Conservation (phyloP, 2,329 filamentous ascomycete species). For the Magnaporthiopsis poae region DNA sequence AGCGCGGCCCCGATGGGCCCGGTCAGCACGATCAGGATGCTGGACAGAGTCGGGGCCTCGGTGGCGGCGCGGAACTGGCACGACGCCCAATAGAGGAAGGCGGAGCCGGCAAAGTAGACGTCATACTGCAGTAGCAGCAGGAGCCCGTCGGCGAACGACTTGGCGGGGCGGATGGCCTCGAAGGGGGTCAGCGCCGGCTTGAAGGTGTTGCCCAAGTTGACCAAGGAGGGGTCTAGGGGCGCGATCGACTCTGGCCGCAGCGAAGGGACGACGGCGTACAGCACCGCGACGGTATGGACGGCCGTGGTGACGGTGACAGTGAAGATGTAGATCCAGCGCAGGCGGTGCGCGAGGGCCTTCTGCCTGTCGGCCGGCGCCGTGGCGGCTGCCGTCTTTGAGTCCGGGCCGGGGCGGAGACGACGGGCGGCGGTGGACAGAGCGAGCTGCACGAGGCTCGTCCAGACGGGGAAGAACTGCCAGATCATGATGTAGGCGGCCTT, state of each 20-base stretch:
- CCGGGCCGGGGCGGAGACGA: not conserved
- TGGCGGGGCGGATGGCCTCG: not conserved
- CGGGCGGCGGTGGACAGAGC: constrained; percentile 1
- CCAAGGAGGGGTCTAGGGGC: not conserved
- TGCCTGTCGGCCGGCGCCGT: not conserved
- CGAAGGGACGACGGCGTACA: constrained; percentile 1
- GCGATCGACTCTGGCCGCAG: not conserved
- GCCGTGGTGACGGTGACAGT: not conserved
- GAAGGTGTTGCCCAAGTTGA: not conserved
- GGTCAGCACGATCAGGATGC: constrained; percentile 4
- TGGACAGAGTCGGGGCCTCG: not conserved
- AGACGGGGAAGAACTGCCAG: constrained; percentile 7
- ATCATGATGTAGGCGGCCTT: not conserved
- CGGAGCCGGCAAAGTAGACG: constrained; percentile 3
- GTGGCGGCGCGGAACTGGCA: constrained; percentile 1
- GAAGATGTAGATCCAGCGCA: constrained; percentile 7
- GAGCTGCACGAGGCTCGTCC: constrained; percentile 3
- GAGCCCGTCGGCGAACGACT: not conserved
- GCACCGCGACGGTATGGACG: not conserved
- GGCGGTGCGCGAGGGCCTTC: not conserved
- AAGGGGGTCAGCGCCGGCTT: not conserved
- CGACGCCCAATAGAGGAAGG: constrained; percentile 2
- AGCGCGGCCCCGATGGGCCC: constrained; percentile 4
- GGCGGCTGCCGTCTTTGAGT: not conserved
- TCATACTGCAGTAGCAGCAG: constrained; percentile 5